Base-by-base conservation (phyloP, 805 yeast genomes). In the Candida golubevii region DNA sequence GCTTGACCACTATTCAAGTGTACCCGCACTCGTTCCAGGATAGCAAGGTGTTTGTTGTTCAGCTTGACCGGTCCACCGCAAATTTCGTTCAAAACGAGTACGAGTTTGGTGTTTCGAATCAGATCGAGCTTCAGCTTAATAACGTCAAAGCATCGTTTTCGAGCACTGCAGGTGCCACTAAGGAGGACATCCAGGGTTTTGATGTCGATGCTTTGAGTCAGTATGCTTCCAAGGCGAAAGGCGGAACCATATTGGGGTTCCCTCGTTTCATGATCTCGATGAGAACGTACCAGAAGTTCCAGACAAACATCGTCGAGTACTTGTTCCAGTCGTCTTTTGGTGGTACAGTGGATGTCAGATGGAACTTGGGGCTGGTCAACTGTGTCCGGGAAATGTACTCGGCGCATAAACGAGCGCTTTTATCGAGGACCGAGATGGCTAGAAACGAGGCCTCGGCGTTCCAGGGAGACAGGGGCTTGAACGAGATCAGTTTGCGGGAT, bases 311-410 rank as follows among this genome's bases (percentile, higher is more conserved):
- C 4, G 77, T 93, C 35, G 83, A 85, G 54, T 88, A 83, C 57
- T 68, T 74, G 1, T 93, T 78, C 61, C 74, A 73, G 37, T 81
- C 93, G 39, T 71, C 81, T 2, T 88, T 93, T 67, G 95, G 88
- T 8, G 97, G 96, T 26, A 80, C 88, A 12, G 93, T 93, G 33
- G 95, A 88, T 47, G 82, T 93, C 1, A 77, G 88, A 39, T 93
- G 99, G 99, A 93, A 93, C 60, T 67, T 93, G 27, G 97, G 98
- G 0, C 83, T 96, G 0, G 82, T 93, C 14, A 87, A 85, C 56
- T 88, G 88, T 51, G 88, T 93, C 30, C 73, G 95, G 31, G 96
- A 88, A 56, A 89, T 93, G 96, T 85, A 90, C 83, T 77, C 88
- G 11, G 78, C 89, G 2, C 97, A 93, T 66, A 82, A 81, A 1